phyloP scores from a whole-genome alignment of 768 basidiomycete species.

The Sistotremastrum suecicum region DNA sequence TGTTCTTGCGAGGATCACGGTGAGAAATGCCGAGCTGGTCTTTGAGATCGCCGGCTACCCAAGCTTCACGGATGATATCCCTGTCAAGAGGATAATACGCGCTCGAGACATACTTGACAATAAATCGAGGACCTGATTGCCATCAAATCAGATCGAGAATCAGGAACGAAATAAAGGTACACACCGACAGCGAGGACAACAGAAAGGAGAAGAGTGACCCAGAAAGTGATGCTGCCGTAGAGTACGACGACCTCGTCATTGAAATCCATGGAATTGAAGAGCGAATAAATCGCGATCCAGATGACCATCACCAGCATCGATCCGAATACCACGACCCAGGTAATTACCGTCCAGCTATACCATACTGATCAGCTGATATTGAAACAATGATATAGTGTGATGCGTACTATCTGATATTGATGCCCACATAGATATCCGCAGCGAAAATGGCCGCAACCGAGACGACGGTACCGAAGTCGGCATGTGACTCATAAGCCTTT shows the following conservation, averaged over 20 bases:
- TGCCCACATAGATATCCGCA: constrained; percentile 80
- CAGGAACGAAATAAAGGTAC: constrained; percentile 5
- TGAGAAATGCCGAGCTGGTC: constrained; percentile 63
- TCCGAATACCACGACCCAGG: constrained; percentile 69
- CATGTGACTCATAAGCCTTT: constrained; percentile 58
- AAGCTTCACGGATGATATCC: constrained; percentile 86
- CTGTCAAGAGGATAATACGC: constrained; percentile 74
- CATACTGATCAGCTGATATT: constrained; percentile 1
- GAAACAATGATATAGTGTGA: constrained; percentile 10
- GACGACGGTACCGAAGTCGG: constrained; percentile 88
- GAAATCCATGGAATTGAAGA: constrained; percentile 60
- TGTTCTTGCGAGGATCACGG: constrained; percentile 36
- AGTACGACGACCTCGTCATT: constrained; percentile 57
- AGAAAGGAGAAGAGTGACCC: constrained; percentile 63
- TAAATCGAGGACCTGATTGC: constrained; percentile 61
- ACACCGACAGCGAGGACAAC: constrained; percentile 59
- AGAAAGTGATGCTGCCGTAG: constrained; percentile 71
- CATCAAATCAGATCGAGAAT: not conserved
- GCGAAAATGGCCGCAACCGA: constrained; percentile 76
- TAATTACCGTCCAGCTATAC: constrained; percentile 66
- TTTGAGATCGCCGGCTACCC: constrained; percentile 73
- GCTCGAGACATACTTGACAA: constrained; percentile 56
- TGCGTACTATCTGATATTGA: constrained; percentile 82
- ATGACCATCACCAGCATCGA: constrained; percentile 69
- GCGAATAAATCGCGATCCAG: constrained; percentile 87